phyloP scores from a whole-genome alignment of 179 eudicot species.

The Silene noctiflora region DNA sequence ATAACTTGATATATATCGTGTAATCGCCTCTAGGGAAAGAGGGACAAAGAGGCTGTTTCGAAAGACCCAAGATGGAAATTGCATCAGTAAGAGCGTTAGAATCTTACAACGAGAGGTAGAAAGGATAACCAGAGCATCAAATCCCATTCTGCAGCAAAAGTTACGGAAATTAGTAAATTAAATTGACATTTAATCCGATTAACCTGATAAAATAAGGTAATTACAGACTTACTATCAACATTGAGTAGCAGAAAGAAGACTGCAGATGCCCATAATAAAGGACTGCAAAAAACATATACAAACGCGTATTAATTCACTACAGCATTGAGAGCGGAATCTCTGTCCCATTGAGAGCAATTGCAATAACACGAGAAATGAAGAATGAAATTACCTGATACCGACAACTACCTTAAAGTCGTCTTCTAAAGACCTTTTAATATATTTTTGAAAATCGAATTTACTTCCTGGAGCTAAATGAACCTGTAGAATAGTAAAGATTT shows the following conservation, averaged over 20 bases:
- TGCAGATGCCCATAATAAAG: constrained; percentile 65
- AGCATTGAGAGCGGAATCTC: not conserved
- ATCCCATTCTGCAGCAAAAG: constrained; percentile 45
- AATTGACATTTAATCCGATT: too few species aligned
- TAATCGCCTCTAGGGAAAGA: too few species aligned
- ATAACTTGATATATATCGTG: too few species aligned
- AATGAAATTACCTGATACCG: constrained; percentile 62
- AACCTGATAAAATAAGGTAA: not conserved
- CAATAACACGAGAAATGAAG: not conserved
- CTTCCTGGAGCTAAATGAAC: constrained; percentile 89
- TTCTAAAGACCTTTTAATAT: constrained; percentile 84
- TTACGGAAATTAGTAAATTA: constrained; percentile 2
- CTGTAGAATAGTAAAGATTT: constrained; percentile 27
- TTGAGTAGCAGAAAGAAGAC: constrained; percentile 35
- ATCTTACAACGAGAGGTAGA: constrained; percentile 65
- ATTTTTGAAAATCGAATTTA: constrained; percentile 82
- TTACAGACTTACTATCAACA: constrained; percentile 31
- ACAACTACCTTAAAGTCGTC: constrained; percentile 94
- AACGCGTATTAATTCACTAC: not conserved
- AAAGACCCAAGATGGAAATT: too few species aligned
- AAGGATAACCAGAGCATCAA: constrained; percentile 56
- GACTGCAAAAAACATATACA: constrained; percentile 42
- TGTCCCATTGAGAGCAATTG: too few species aligned
- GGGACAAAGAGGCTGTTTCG: too few species aligned
- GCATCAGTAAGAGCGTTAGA: not conserved